These are phyloP conservation scores for Chrysanthemum seticuspe DNA, from an alignment of 129 eudicot genomes.

Conservation along the genomic window DNA sequence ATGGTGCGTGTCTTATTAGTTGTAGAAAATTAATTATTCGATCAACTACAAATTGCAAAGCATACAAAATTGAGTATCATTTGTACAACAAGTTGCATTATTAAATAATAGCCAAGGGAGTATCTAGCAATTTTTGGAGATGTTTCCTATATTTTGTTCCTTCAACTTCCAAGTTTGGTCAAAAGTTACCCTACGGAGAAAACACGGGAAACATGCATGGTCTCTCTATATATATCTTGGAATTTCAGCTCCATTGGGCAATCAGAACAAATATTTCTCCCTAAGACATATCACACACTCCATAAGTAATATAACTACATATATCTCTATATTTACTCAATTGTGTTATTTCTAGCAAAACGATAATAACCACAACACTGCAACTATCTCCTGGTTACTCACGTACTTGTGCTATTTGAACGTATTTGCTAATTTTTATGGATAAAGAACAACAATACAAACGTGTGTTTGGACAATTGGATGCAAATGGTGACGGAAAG, in stretches of 20 bases:
- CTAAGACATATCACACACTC: neutral
- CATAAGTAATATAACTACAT: no score
- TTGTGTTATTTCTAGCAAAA: neutral
- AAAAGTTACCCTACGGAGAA: conserved; percentile 15
- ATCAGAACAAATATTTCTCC: no score
- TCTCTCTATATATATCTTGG: neutral
- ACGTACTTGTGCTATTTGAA: neutral
- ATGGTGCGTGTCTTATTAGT: no score
- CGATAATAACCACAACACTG: no score
- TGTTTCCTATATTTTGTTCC: conserved; percentile 18
- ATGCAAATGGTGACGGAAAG: conserved; percentile 56
- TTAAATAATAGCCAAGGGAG: neutral
- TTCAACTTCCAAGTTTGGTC: conserved; percentile 5
- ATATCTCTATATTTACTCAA: neutral
- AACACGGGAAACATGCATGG: conserved; percentile 7
- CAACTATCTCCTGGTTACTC: neutral
- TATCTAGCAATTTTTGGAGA: conserved; percentile 8
- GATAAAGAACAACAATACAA: conserved; percentile 44
- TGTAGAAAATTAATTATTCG: no score
- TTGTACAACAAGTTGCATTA: neutral
- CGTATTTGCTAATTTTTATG: conserved; percentile 10
- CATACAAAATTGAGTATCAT: neutral
- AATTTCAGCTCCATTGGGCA: neutral
- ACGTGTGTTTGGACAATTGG: conserved; percentile 54
- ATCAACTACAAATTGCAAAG: neutral